A percentile compares a stretch with the other conserved stretches of the same genome.
These are phyloP conservation scores for Geotrichum siamense DNA, from an alignment of 1,139 yeast species.

Conservation along the genomic window DNA sequence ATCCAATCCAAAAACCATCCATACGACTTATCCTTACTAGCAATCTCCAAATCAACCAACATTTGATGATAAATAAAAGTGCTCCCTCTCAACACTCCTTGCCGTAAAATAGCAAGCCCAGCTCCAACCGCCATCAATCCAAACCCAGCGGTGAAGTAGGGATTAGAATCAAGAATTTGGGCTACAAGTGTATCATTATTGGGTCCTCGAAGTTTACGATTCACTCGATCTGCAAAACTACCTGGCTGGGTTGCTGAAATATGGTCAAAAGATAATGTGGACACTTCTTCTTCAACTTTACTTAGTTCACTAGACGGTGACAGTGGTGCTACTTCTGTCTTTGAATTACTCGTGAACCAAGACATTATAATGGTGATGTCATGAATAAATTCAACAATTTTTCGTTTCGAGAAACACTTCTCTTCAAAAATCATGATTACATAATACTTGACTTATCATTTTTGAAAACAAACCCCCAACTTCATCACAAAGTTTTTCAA, in stretches of 20 bases:
- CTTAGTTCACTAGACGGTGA: too few species aligned
- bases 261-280: neutral
- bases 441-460: too few species aligned
- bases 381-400: too few species aligned
- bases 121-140: constrained; percentile 94
- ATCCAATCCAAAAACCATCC: constrained; percentile 96
- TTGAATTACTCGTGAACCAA: too few species aligned
- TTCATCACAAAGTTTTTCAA: too few species aligned
- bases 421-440: too few species aligned
- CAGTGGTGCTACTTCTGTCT: too few species aligned
- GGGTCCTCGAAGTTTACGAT: constrained; percentile 10
- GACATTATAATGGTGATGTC: too few species aligned
- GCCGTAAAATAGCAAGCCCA: constrained; percentile 69
- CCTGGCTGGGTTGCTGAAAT: neutral
- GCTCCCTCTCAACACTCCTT: constrained; percentile 57
- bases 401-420: too few species aligned
- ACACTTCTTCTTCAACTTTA: too few species aligned
- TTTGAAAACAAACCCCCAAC: too few species aligned
- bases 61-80: constrained; percentile 70
- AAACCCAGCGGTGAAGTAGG: constrained; percentile 94
- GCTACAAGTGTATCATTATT: constrained; percentile 16
- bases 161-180: constrained; percentile 60
- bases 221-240: constrained; percentile 6
- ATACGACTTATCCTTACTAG: constrained; percentile 88
- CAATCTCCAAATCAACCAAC: constrained; percentile 87